Conservation (phyloP, 495 filamentous ascomycete species). For the Penicillium nucicola region DNA sequence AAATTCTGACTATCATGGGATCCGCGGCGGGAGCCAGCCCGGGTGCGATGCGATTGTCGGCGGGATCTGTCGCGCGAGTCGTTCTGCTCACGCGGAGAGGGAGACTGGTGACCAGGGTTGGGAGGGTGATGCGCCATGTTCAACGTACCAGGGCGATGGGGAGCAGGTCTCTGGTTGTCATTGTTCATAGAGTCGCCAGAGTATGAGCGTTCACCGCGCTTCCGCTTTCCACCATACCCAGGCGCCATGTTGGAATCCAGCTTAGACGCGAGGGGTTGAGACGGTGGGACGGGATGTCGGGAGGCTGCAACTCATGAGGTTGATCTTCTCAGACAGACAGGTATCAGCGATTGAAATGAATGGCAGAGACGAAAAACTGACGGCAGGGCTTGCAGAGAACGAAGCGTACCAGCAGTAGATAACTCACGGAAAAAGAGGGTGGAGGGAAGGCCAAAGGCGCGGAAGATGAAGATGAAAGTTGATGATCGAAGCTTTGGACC, state of each 20-base stretch:
- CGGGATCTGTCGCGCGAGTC: conserved; percentile 44
- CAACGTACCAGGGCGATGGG: conserved; percentile 60
- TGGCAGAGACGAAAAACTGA: background rate
- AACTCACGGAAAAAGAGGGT: conserved; percentile 2
- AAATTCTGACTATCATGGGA: conserved; percentile 32
- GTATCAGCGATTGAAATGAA: conserved; percentile 14
- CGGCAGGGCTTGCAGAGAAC: background rate
- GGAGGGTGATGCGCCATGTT: conserved; percentile 53
- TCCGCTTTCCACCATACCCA: conserved; percentile 54
- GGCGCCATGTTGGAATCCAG: conserved; percentile 45
- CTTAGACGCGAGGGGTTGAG: conserved; percentile 27
- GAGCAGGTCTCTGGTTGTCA: conserved; percentile 56
- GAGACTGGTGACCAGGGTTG: conserved; percentile 28
- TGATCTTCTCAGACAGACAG: conserved; percentile 18
- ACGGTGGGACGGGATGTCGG: conserved; percentile 23
- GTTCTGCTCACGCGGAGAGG: conserved; percentile 37
- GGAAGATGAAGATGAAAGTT: conserved; percentile 17
- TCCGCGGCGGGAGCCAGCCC: conserved; percentile 29
- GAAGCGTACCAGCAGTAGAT: conserved; percentile 16
- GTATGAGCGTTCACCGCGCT: conserved; percentile 53
- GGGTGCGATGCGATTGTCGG: conserved; percentile 42
- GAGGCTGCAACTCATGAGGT: conserved; percentile 41
- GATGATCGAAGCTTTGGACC: conserved; percentile 19
- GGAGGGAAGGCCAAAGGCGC: conserved; percentile 2
- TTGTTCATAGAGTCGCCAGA: conserved; percentile 47